Conservation (phyloP, 2,329 filamentous ascomycete species). For the Aspergillus fijiensis region DNA sequence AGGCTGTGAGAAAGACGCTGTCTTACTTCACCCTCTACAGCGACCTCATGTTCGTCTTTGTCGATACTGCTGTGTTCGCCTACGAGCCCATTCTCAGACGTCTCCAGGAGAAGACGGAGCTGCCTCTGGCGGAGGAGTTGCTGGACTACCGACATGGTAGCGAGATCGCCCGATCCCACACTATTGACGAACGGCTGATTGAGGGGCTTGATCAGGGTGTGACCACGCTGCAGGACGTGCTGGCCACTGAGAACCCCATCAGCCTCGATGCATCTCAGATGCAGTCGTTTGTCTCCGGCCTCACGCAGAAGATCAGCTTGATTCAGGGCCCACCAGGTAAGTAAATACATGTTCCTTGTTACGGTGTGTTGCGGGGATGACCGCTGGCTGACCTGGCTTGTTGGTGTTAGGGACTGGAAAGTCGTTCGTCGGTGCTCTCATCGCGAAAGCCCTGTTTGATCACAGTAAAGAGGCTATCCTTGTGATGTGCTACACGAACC, state of each 20-base stretch:
- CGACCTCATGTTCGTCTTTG: conserved; percentile 54
- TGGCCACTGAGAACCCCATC: conserved; percentile 34
- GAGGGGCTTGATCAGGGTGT: too few species aligned
- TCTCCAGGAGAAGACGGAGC: conserved; percentile 55
- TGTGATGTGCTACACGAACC: conserved; percentile 68
- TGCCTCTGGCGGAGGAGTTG: conserved; percentile 58
- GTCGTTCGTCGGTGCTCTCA: conserved; percentile 67
- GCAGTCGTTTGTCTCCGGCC: conserved; percentile 54
- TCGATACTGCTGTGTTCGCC: conserved; percentile 67
- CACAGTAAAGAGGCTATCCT: conserved; percentile 55
- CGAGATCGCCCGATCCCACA: too few species aligned
- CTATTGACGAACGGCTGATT: too few species aligned
- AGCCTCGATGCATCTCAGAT: conserved; percentile 56
- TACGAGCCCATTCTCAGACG: conserved; percentile 65
- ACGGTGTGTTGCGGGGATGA: too few species aligned
- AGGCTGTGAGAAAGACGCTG: conserved; percentile 51
- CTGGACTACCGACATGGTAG: conserved; percentile 20
- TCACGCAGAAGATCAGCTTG: conserved; percentile 56
- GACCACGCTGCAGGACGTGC: conserved; percentile 25
- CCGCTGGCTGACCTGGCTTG: too few species aligned
- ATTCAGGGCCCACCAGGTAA: conserved; percentile 74
- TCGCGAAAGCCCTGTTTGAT: conserved; percentile 57
- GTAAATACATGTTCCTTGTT: neutral
- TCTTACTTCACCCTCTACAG: conserved; percentile 39
- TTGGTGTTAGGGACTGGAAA: conserved; percentile 65